Conservation (phyloP, 805 yeast genomes). For the Saturnispora serradocipensis region DNA sequence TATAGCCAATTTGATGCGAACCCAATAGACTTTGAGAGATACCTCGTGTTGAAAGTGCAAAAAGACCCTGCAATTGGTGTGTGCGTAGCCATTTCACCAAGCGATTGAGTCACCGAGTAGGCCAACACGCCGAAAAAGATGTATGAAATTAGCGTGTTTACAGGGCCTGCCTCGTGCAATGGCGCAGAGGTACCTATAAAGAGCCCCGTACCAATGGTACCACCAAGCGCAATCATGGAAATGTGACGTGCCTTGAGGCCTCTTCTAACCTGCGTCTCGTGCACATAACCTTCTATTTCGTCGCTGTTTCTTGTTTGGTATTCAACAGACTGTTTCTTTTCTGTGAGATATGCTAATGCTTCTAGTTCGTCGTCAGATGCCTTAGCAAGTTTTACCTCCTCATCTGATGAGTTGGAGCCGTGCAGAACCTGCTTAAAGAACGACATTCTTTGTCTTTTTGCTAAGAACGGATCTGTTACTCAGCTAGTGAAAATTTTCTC, state of each 20-base stretch:
- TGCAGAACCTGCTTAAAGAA: constrained; percentile 1
- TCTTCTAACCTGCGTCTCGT: constrained; percentile 29
- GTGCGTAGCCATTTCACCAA: constrained; percentile 74
- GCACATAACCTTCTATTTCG: constrained; percentile 8
- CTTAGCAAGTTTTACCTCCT: background rate
- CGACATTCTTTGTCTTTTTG: background rate
- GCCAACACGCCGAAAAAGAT: constrained; percentile 56
- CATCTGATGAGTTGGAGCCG: background rate
- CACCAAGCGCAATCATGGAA: constrained; percentile 68
- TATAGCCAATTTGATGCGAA: constrained; percentile 63
- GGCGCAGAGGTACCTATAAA: constrained; percentile 56
- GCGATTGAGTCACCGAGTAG: constrained; percentile 54
- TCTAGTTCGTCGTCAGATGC: background rate
- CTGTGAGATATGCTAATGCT: background rate
- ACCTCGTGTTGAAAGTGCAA: constrained; percentile 61
- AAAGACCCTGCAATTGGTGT: constrained; percentile 62
- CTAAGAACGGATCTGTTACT: background rate
- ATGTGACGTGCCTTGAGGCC: constrained; percentile 56
- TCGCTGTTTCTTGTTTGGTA: background rate
- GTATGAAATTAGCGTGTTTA: constrained; percentile 52
- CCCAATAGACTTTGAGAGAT: constrained; percentile 62
- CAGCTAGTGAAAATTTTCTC: background rate
- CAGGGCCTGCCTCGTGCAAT: constrained; percentile 55
- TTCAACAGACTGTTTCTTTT: constrained; percentile 3
- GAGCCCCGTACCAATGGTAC: constrained; percentile 72